These are phyloP conservation scores for Pyricularia sp. DNA, from an alignment of 2,329 filamentous ascomycete species.

Conservation along the genomic window DNA sequence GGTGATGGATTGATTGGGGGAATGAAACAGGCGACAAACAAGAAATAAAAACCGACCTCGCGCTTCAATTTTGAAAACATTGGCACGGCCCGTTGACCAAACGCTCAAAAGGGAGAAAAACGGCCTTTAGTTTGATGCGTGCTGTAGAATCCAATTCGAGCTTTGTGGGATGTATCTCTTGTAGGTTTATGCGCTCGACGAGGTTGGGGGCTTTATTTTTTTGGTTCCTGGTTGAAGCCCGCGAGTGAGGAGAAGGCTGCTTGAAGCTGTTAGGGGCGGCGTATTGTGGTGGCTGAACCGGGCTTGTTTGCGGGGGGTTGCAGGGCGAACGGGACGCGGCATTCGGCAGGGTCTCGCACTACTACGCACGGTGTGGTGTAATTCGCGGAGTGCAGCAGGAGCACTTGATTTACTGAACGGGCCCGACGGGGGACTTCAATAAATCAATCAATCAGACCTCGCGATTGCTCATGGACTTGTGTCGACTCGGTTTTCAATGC, in stretches of 20 bases:
- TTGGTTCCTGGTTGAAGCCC: neutral
- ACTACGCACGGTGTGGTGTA: neutral
- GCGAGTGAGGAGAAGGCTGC: neutral
- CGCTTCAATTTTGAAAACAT: conserved; percentile 16
- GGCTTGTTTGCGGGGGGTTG: neutral
- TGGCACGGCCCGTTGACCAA: conserved; percentile 3
- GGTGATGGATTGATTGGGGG: neutral
- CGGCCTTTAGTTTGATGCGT: neutral
- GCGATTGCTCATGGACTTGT: neutral
- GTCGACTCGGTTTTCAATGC: neutral
- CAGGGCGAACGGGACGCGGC: neutral
- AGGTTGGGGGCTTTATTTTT: neutral
- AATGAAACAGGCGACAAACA: neutral
- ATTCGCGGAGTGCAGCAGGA: neutral
- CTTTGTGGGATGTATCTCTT: neutral
- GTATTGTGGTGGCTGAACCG: neutral
- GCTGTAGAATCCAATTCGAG: neutral
- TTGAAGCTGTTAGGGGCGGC: neutral
- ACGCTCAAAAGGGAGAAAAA: neutral
- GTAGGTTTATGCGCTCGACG: neutral
- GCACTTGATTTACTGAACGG: neutral
- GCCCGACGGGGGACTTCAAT: neutral
- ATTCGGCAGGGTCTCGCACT: neutral
- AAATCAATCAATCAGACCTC: neutral
- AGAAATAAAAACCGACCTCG: conserved; percentile 10